Conservation (phyloP, 2,329 filamentous ascomycete species). For the Neodidymelliopsis sp. region DNA sequence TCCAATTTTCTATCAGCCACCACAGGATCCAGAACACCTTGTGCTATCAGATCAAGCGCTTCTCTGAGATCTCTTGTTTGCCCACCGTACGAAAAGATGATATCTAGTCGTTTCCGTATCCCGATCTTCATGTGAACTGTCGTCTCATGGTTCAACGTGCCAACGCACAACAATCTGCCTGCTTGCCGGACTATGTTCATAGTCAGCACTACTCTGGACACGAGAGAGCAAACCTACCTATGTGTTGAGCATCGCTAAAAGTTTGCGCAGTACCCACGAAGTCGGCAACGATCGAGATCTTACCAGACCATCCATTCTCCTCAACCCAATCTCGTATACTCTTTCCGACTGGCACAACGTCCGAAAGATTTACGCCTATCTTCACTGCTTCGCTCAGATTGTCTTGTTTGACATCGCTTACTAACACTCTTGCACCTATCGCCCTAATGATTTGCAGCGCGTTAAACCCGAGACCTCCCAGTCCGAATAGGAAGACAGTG, state of each 20-base stretch:
- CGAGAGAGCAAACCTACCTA: conserved; percentile 14
- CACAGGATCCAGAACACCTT: conserved; percentile 26
- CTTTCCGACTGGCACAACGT: conserved; percentile 26
- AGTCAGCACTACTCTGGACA: neutral
- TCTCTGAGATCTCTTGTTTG: conserved; percentile 27
- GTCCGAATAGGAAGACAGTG: conserved; percentile 30
- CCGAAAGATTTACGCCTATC: conserved; percentile 20
- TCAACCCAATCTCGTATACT: conserved; percentile 25
- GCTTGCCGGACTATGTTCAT: conserved; percentile 24
- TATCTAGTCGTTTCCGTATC: conserved; percentile 28
- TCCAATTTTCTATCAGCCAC: conserved; percentile 27
- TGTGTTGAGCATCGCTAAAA: conserved; percentile 31
- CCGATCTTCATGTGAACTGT: conserved; percentile 32
- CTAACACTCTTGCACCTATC: conserved; percentile 27
- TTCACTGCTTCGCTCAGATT: conserved; percentile 28
- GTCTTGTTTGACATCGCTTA: conserved; percentile 33
- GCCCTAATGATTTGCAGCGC: conserved; percentile 28
- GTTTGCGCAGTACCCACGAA: conserved; percentile 32
- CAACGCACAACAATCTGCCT: conserved; percentile 30
- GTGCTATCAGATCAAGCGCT: conserved; percentile 23
- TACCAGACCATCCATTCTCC: conserved; percentile 28
- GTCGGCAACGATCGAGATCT: conserved; percentile 27
- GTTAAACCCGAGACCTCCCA: conserved; percentile 33
- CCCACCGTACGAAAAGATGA: conserved; percentile 33
- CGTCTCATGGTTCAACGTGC: conserved; percentile 35